phyloP scores from a whole-genome alignment of 371 early-diverging fungal species.

The Actinomortierella wolfii region DNA sequence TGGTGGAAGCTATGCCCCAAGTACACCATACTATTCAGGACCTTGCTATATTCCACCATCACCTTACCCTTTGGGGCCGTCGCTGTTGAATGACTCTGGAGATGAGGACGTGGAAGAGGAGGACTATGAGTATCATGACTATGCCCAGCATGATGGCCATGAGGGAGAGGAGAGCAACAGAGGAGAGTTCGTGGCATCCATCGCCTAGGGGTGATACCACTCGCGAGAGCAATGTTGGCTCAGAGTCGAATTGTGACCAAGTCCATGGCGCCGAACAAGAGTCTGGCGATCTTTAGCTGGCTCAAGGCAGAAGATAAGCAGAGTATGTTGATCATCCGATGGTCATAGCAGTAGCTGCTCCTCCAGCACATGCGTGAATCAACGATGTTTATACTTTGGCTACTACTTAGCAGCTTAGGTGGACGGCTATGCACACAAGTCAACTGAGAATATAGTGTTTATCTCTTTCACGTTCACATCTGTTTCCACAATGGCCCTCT shows the following conservation, averaged over 20 bases:
- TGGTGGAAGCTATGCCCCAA: neutral
- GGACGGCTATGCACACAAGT: too few species aligned
- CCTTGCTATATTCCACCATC: slow-evolving; percentile 4
- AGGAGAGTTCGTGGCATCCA: slow-evolving; percentile 10
- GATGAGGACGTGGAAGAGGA: slow-evolving; percentile 17
- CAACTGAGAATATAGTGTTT: too few species aligned
- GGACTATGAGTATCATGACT: slow-evolving; percentile 4
- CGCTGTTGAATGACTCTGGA: slow-evolving; percentile 5
- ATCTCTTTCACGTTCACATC: too few species aligned
- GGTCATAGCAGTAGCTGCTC: slow-evolving; percentile 14
- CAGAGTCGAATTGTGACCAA: neutral
- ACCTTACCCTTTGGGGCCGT: slow-evolving; percentile 2
- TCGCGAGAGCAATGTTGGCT: slow-evolving; percentile 1
- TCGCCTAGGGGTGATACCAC: too few species aligned
- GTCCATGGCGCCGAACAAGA: slow-evolving; percentile 6
- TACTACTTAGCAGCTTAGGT: too few species aligned
- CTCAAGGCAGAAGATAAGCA: slow-evolving; percentile 4
- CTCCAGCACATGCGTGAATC: too few species aligned
- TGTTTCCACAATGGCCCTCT: too few species aligned
- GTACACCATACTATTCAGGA: neutral
- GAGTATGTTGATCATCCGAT: slow-evolving; percentile 12
- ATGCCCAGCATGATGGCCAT: neutral
- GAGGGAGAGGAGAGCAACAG: slow-evolving; percentile 9
- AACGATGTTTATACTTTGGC: too few species aligned
- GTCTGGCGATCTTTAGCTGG: neutral